phyloP scores from a whole-genome alignment of 495 filamentous ascomycete genomes.

The Saxophila tyrrhenica region DNA sequence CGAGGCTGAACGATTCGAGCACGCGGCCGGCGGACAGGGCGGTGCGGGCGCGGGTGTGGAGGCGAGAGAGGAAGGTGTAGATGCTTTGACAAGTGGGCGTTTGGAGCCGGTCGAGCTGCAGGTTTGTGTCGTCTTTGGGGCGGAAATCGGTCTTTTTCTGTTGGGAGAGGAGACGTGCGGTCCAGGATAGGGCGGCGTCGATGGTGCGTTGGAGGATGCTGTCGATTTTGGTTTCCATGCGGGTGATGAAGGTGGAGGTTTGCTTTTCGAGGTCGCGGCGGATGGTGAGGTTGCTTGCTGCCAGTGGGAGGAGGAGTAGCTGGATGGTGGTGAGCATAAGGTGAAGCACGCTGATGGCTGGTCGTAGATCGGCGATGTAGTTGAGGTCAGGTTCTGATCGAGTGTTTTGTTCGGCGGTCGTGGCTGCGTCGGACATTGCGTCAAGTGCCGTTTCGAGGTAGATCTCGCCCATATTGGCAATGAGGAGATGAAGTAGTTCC shows the following conservation, averaged over 20 bases:
- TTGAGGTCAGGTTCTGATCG: slow-evolving; percentile 81
- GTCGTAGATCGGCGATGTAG: slow-evolving; percentile 65
- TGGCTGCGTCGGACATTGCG: slow-evolving; percentile 59
- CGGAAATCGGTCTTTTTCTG: slow-evolving; percentile 92
- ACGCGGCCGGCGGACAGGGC: slow-evolving; percentile 65
- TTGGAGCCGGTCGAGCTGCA: slow-evolving; percentile 69
- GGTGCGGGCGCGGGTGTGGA: slow-evolving; percentile 46
- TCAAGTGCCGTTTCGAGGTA: slow-evolving; percentile 93
- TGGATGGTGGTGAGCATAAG: slow-evolving; percentile 84
- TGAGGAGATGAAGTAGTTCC: slow-evolving; percentile 71
- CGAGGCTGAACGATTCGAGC: slow-evolving; percentile 63
- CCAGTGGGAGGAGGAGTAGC: slow-evolving; percentile 81
- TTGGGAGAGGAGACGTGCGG: slow-evolving; percentile 55
- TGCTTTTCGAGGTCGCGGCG: slow-evolving; percentile 84
- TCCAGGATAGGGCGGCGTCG: slow-evolving; percentile 71
- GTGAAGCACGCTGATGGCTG: slow-evolving; percentile 79
- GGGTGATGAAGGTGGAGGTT: slow-evolving; percentile 55
- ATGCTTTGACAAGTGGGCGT: slow-evolving; percentile 76
- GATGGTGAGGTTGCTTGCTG: slow-evolving; percentile 76
- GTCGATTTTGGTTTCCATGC: slow-evolving; percentile 82
- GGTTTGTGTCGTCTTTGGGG: slow-evolving; percentile 66
- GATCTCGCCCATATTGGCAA: slow-evolving; percentile 81
- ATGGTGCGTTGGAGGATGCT: slow-evolving; percentile 75
- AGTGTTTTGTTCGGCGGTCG: slow-evolving; percentile 59
- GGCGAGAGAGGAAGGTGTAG: slow-evolving; percentile 59